Evolutionary conservation across 768 basidiomycete species (phyloP), one percentile per base, ranked within the genome.

Genomic region (Cystofilobasidium ferigula): DNA sequence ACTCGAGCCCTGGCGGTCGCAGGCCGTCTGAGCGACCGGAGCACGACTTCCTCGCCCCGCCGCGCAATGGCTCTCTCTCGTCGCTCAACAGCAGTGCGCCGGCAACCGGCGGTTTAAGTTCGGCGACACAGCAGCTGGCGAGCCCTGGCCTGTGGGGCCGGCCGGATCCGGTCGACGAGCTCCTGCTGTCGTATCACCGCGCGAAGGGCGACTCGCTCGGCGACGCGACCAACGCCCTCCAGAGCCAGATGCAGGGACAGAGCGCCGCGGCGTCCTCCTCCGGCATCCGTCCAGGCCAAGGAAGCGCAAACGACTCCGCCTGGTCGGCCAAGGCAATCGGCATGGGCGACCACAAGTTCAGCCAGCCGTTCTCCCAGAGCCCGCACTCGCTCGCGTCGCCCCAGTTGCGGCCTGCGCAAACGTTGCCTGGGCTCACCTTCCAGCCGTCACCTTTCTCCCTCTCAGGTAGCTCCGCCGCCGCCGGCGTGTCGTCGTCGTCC

Each of bases 131-230:
- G 20, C 51, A 54, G 30, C 28, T 28, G 30, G 51, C 51, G 12
- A 54, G 51, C 30, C 51, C 51, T 5, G 51, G 36, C 18, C 57
- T 65, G 12, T 61, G 59, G 51, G 59, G 51, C 32, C 32, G 20
- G 34, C 60, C 59, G 13, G 67, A 68, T n/a, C 67, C 67, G 8
- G 57, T 68, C 45, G 67, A 68, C 32, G 56, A 68, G 47, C 61
- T 68, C 38, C 28, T 63, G 9, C 57, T 30, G 40, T 36, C 40
- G 26, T 32, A 57, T 26, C 42, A 36, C 38, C 42, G 36, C 12
- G 57, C n/a, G 8, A 30, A 64, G 35, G 36, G 45, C 35, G 43
- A 26, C 40, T 42, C 32, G 35, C 22, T 51, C 43, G 34, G 22
- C 30, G 61, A 47, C 34, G 28, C 43, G 40, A 38, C 40, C 26